Evolutionary conservation across 1,139 yeast species (phyloP).

Genomic region (Protomyces pachydermus): DNA sequence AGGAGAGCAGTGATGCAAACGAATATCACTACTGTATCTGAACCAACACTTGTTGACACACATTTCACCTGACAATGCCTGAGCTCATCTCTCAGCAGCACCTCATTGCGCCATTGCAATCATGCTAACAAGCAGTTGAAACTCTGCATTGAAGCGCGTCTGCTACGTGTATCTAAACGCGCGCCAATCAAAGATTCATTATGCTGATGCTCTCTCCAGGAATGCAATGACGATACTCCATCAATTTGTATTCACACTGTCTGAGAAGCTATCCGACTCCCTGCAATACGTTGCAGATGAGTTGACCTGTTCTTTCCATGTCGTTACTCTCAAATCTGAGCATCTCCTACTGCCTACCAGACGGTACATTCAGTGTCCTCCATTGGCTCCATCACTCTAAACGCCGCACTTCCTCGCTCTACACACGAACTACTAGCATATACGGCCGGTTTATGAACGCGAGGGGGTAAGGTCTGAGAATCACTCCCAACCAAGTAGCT

Average conservation of each 20-base stretch:
- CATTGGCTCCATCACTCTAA: constrained; percentile 19
- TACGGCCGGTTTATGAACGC: constrained; percentile 1
- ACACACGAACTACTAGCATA: neutral
- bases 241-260: constrained; percentile 22
- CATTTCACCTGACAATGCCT: constrained; percentile 26
- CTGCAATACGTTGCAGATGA: neutral
- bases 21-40: constrained; percentile 6
- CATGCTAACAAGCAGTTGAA: no score
- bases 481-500: constrained; percentile 25
- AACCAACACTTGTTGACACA: constrained; percentile 12
- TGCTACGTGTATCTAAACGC: neutral
- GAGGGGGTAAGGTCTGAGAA: constrained; percentile 28
- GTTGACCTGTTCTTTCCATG: neutral
- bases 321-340: constrained; percentile 21
- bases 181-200: neutral
- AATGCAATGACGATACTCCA: neutral
- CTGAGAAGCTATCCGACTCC: neutral
- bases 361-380: constrained; percentile 1
- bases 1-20: constrained; percentile 3
- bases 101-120: neutral
- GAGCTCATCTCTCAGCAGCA: constrained; percentile 2
- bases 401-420: constrained; percentile 28
- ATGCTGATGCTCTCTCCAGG: neutral
- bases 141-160: neutral
- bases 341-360: neutral